phyloP scores from a whole-genome alignment of 2,329 filamentous ascomycete species.

The Botrytis paeoniae region DNA sequence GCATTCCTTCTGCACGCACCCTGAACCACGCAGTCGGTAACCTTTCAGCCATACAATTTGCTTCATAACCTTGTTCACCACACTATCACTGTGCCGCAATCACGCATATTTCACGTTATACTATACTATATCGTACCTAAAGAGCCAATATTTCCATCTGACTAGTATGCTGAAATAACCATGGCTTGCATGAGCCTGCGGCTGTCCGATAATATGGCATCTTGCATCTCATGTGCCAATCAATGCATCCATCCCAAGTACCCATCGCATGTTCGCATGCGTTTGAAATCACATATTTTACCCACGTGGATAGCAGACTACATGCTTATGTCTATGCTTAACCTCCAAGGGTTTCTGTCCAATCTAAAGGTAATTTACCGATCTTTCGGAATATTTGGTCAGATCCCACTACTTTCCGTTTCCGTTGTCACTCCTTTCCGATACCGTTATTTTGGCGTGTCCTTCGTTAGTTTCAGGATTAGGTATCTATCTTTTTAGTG shows the following conservation, averaged over 20 bases:
- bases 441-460: not conserved
- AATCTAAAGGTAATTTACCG: not conserved
- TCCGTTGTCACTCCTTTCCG: not conserved
- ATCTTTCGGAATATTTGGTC: not conserved
- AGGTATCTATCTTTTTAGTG: not conserved
- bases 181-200: not conserved
- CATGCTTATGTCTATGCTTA: not conserved
- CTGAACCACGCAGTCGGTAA: constrained; percentile 1
- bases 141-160: not conserved
- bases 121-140: not conserved
- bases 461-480: not conserved
- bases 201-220: not conserved
- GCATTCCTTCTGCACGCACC: not conserved
- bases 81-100: not conserved
- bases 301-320: not conserved
- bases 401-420: not conserved
- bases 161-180: not conserved
- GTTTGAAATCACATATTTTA: not conserved
- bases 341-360: not conserved
- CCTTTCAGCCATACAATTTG: not conserved
- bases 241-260: not conserved
- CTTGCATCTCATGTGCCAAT: not conserved
- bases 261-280: not conserved
- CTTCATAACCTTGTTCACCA: not conserved
- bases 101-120: constrained; percentile 3